Evolutionary conservation across 768 basidiomycete genomes (phyloP).

Genomic region (Macrolepiota fuliginosa): DNA sequence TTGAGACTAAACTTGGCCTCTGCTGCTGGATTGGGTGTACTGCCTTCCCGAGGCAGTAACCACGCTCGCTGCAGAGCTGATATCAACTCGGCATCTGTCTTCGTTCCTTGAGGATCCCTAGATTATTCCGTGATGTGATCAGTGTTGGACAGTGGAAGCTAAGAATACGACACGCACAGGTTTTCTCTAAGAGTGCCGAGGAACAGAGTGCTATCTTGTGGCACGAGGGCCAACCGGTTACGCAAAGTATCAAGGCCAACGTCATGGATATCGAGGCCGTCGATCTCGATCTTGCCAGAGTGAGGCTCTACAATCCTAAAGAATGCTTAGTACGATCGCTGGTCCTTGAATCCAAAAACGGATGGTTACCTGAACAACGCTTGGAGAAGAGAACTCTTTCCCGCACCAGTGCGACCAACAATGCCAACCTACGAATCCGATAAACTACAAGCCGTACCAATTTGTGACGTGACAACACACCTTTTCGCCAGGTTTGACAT

Average conservation of each 20-base stretch:
- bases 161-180: constrained; percentile 24
- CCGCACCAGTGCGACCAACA: constrained; percentile 47
- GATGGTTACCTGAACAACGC: constrained; percentile 47
- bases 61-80: constrained; percentile 58
- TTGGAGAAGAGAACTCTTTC: constrained; percentile 58
- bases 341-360: not conserved
- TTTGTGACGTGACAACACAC: constrained; percentile 26
- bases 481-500: constrained; percentile 62
- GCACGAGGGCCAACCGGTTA: constrained; percentile 59
- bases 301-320: constrained; percentile 58
- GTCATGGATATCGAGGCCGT: constrained; percentile 48
- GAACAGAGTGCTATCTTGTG: constrained; percentile 62
- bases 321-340: not conserved
- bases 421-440: constrained; percentile 35
- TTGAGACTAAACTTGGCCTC: constrained; percentile 72
- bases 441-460: not conserved
- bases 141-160: constrained; percentile 16
- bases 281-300: constrained; percentile 55
- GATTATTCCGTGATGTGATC: not conserved
- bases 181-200: constrained; percentile 47
- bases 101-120: constrained; percentile 30
- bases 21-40: constrained; percentile 35
- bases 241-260: constrained; percentile 57
- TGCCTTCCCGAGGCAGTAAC: constrained; percentile 51
- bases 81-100: constrained; percentile 62